Conservation (phyloP, 345 rosid species). For the Fremontodendron californicum region DNA sequence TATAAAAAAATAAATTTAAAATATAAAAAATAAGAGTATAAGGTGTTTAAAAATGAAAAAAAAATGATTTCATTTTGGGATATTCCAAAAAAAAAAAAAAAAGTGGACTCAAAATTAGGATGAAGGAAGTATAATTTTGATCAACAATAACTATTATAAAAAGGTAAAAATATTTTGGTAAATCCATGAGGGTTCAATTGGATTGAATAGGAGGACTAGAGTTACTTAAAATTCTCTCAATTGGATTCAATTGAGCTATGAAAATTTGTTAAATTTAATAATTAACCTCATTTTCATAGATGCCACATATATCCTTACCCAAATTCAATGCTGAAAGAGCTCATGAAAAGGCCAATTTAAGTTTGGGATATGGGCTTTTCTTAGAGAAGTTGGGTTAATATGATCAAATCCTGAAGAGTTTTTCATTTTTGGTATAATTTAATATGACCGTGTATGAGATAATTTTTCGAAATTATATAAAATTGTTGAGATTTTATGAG, state of each 20-base stretch:
- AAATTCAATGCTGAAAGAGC: not conserved
- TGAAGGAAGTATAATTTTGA: not conserved
- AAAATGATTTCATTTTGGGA: no score
- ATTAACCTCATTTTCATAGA: not conserved
- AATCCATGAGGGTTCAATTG: not conserved
- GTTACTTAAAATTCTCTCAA: not conserved
- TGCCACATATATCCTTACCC: not conserved
- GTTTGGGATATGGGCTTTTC: not conserved
- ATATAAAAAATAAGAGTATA: no score
- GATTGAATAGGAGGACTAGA: not conserved
- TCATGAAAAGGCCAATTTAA: not conserved
- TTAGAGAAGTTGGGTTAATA: not conserved
- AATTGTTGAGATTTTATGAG: not conserved
- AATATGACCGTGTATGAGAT: no score
- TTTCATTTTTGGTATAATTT: no score
- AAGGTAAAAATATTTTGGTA: not conserved
- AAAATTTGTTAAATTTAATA: not conserved
- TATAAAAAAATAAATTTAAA: no score
- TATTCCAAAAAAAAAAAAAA: no score
- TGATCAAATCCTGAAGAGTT: no score
- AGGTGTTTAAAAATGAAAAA: no score
- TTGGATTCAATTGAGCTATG: not conserved
- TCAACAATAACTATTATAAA: not conserved
- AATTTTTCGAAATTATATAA: not conserved
- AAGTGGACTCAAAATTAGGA: no score